Percentiles rank a stretch among this genome's conserved stretches.
These are phyloP conservation scores for Eurotiales sp. DNA, from an alignment of 2,329 filamentous ascomycete genomes.

Conservation along the genomic window DNA sequence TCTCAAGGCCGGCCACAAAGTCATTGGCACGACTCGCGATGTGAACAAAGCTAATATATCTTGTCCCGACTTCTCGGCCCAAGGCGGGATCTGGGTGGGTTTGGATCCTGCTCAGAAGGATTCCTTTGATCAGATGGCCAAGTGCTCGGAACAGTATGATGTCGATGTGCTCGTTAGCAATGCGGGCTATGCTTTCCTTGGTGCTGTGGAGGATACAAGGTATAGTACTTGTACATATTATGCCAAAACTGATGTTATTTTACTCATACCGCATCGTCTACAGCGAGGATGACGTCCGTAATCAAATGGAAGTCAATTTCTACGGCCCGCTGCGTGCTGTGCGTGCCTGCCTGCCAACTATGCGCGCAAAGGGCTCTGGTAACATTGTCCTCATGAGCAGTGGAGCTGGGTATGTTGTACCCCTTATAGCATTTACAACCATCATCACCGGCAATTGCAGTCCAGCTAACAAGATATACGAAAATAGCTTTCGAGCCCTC, in stretches of 20 bases:
- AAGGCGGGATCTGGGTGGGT: slow-evolving; percentile 16
- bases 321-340: not conserved
- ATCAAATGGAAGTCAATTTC: slow-evolving; percentile 3
- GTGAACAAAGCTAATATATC: not conserved
- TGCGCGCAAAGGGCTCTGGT: slow-evolving; percentile 2
- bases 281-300: not conserved
- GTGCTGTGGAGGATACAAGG: slow-evolving; percentile 2
- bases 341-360: not conserved
- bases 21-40: slow-evolving; percentile 31
- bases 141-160: not conserved
- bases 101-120: slow-evolving; percentile 12
- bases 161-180: slow-evolving; percentile 1
- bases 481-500: not conserved
- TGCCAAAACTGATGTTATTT: not conserved
- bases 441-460: not conserved
- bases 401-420: not conserved
- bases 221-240: not conserved
- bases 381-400: slow-evolving; percentile 1
- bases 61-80: slow-evolving; percentile 12
- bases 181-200: slow-evolving; percentile 2
- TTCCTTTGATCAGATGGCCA: not conserved
- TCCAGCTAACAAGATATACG: not conserved
- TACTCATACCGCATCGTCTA: not conserved
- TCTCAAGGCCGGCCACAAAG: slow-evolving; percentile 28
- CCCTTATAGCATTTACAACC: not conserved